Evolutionary conservation across 2,329 filamentous ascomycete species (phyloP).

Genomic region (Didymella exigua): DNA sequence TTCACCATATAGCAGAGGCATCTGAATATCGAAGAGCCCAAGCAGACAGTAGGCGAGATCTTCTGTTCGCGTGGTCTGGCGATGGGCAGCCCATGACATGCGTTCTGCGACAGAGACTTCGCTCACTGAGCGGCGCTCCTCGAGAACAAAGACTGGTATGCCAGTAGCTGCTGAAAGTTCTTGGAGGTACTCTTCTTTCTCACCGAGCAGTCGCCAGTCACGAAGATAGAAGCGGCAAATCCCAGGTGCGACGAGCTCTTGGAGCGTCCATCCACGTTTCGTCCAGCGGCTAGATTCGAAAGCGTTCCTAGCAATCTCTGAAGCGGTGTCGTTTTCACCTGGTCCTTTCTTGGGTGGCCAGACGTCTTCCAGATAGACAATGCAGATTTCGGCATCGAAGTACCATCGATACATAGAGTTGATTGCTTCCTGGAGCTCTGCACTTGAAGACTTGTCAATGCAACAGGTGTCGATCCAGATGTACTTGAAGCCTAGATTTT

Average conservation of each 20-base stretch:
- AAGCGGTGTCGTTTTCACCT: slow-evolving; percentile 14
- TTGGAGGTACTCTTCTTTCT: slow-evolving; percentile 31
- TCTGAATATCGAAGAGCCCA: slow-evolving; percentile 41
- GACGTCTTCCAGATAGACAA: slow-evolving; percentile 26
- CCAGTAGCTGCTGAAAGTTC: slow-evolving; percentile 33
- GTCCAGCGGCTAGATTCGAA: slow-evolving; percentile 32
- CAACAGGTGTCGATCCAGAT: slow-evolving; percentile 35
- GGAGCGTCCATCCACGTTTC: slow-evolving; percentile 38
- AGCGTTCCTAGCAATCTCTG: slow-evolving; percentile 20
- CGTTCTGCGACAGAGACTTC: slow-evolving; percentile 34
- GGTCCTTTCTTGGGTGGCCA: slow-evolving; percentile 5
- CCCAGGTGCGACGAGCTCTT: slow-evolving; percentile 36
- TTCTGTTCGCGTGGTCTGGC: slow-evolving; percentile 36
- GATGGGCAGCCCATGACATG: slow-evolving; percentile 38
- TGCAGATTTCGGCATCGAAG: slow-evolving; percentile 19
- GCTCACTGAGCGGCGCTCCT: slow-evolving; percentile 21
- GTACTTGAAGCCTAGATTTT: slow-evolving; percentile 15
- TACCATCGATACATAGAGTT: slow-evolving; percentile 35
- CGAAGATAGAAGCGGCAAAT: slow-evolving; percentile 33
- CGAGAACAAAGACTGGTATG: slow-evolving; percentile 31
- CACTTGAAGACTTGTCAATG: slow-evolving; percentile 29
- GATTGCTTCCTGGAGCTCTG: slow-evolving; percentile 30
- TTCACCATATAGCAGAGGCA: slow-evolving; percentile 39
- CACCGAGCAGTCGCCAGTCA: slow-evolving; percentile 35
- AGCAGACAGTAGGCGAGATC: slow-evolving; percentile 40